phyloP scores from a whole-genome alignment of 2,329 filamentous ascomycete genomes.

The Alternaria viburni region DNA sequence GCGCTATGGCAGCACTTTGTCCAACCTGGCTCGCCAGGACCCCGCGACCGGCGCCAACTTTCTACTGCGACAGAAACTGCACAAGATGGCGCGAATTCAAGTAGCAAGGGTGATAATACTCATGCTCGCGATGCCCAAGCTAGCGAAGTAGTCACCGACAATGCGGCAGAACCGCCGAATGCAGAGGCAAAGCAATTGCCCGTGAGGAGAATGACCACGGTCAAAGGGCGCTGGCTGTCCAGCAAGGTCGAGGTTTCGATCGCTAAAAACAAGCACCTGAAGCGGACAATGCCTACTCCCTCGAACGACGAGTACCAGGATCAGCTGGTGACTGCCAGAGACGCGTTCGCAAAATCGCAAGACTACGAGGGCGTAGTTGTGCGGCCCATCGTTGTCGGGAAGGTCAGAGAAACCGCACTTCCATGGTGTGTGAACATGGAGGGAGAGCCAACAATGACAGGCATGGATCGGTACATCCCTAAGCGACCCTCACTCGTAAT shows the following conservation, averaged over 20 bases:
- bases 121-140: neutral
- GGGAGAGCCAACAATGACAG: neutral
- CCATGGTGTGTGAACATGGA: constrained; percentile 24
- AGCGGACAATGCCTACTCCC: neutral
- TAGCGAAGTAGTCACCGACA: neutral
- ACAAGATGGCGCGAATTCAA: neutral
- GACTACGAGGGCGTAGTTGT: constrained; percentile 30
- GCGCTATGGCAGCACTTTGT: constrained; percentile 46
- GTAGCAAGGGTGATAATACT: neutral
- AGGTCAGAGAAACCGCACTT: constrained; percentile 11
- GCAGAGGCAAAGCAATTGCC: neutral
- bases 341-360: constrained; percentile 10
- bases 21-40: constrained; percentile 15
- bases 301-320: neutral
- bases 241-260: constrained; percentile 2
- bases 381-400: constrained; percentile 9
- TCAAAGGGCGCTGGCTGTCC: neutral
- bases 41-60: constrained; percentile 22
- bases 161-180: neutral
- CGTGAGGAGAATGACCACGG: constrained; percentile 2
- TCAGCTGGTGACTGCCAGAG: constrained; percentile 10
- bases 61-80: constrained; percentile 20
- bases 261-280: constrained; percentile 1
- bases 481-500: neutral
- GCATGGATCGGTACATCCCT: constrained; percentile 13